Evolutionary conservation across 2,329 filamentous ascomycete genomes (phyloP).

Genomic region (Macrophomina phaseolina): DNA sequence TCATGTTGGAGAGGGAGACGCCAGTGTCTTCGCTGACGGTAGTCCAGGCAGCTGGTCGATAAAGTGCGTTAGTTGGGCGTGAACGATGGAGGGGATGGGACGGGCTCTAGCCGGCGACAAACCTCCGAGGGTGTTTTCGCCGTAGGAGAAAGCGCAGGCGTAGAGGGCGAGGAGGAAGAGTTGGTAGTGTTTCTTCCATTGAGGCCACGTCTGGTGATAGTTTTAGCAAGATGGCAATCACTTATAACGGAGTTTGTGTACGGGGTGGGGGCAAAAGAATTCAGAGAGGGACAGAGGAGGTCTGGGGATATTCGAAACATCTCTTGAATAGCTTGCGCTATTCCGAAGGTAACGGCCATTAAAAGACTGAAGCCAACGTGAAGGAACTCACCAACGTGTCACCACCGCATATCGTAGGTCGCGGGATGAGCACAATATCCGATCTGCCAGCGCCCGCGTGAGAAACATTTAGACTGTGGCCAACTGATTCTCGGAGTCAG

Average conservation of each 20-base stretch:
- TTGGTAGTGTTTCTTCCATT: conserved; percentile 47
- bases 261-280: too few species aligned
- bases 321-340: too few species aligned
- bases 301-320: too few species aligned
- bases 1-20: conserved; percentile 49
- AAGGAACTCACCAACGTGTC: conserved; percentile 36
- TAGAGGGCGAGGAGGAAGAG: conserved; percentile 49
- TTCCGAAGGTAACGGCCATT: too few species aligned
- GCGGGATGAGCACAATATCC: conserved; percentile 42
- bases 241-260: too few species aligned
- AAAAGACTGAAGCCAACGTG: too few species aligned
- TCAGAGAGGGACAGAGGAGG: not conserved
- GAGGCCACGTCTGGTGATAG: conserved; percentile 36
- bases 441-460: conserved; percentile 34
- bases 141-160: conserved; percentile 49
- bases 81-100: not conserved
- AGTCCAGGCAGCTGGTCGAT: conserved; percentile 44
- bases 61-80: not conserved
- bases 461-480: conserved; percentile 19
- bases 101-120: not conserved
- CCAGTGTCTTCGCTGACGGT: conserved; percentile 47
- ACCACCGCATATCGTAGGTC: conserved; percentile 37
- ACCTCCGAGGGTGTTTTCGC: conserved; percentile 47
- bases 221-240: too few species aligned
- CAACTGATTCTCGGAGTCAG: too few species aligned